Evolutionary conservation across 352 stramenopile species (phyloP).

Genomic region (Elongisporangium prolatum): DNA sequence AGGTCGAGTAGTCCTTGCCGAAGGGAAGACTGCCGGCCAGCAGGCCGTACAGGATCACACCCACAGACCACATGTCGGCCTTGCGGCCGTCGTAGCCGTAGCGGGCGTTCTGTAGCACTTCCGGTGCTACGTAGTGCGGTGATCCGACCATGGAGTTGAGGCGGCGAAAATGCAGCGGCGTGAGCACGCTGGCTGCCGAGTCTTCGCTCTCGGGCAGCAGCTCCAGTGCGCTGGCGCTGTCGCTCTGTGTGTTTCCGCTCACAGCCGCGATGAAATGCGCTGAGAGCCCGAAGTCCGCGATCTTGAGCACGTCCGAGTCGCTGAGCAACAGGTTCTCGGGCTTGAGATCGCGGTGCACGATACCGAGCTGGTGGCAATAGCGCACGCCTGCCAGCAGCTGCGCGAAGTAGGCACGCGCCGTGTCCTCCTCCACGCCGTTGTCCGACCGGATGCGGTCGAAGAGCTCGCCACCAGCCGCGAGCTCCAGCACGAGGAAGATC

Average conservation of each 20-base stretch:
- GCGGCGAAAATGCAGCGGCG: slow-evolving; percentile 49
- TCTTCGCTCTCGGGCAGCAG: slow-evolving; percentile 24
- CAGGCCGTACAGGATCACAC: slow-evolving; percentile 92
- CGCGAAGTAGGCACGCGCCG: slow-evolving; percentile 84
- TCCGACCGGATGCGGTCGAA: slow-evolving; percentile 92
- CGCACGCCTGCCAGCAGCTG: slow-evolving; percentile 87
- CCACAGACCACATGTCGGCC: slow-evolving; percentile 92
- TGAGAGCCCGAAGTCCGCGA: slow-evolving; percentile 94
- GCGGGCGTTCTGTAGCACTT: slow-evolving; percentile 89
- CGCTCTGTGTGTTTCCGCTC: slow-evolving; percentile 26
- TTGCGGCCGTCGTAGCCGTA: slow-evolving; percentile 91
- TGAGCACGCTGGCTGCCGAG: slow-evolving; percentile 9
- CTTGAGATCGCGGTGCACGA: slow-evolving; percentile 96
- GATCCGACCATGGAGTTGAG: slow-evolving; percentile 96
- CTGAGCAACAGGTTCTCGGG: slow-evolving; percentile 95
- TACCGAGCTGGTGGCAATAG: slow-evolving; percentile 90
- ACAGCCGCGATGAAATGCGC: slow-evolving; percentile 87
- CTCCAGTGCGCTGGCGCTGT: slow-evolving; percentile 6
- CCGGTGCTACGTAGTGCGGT: slow-evolving; percentile 95
- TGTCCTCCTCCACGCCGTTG: slow-evolving; percentile 65
- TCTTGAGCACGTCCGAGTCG: slow-evolving; percentile 90
- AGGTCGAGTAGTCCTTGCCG: slow-evolving; percentile 92
- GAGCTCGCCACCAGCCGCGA: slow-evolving; percentile 88
- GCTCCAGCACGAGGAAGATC: slow-evolving; percentile 92
- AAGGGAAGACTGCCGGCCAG: slow-evolving; percentile 94